Conservation (phyloP, 1,284 basidiomycete species). For the Irpex sp. region DNA sequence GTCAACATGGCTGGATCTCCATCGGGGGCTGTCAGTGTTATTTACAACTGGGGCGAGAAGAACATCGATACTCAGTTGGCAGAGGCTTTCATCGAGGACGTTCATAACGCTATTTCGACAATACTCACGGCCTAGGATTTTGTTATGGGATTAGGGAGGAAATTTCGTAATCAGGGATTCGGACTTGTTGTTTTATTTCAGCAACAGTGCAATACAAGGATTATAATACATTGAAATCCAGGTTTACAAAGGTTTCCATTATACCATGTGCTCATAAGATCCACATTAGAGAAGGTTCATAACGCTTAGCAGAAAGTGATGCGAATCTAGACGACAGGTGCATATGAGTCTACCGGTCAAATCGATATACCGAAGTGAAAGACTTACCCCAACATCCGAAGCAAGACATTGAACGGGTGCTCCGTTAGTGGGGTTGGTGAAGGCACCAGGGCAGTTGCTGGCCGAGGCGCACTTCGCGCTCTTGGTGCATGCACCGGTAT, state of each 20-base stretch:
- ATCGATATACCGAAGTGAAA: background rate
- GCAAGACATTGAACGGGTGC: background rate
- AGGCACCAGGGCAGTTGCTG: constrained; percentile 5
- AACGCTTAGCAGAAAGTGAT: background rate
- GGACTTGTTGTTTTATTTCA: background rate
- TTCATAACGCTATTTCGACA: constrained; percentile 9
- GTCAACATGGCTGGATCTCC: constrained; percentile 32
- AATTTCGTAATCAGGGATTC: too few species aligned
- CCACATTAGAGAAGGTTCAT: background rate
- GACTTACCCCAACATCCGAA: background rate
- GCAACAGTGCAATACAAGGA: background rate
- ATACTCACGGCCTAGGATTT: background rate
- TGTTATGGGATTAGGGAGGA: too few species aligned
- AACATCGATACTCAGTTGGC: constrained; percentile 27
- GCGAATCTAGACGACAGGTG: background rate
- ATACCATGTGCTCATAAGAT: background rate
- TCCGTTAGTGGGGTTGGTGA: constrained; percentile 2
- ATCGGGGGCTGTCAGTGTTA: constrained; percentile 29
- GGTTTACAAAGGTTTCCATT: background rate
- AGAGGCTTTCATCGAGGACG: constrained; percentile 26
- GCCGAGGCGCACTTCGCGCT: constrained; percentile 1
- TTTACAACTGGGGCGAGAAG: constrained; percentile 32
- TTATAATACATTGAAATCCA: background rate
- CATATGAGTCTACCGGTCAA: background rate
- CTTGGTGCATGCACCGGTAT: background rate